Evolutionary conservation across 345 rosid genomes (phyloP).

Genomic region (Eucalyptus albens): DNA sequence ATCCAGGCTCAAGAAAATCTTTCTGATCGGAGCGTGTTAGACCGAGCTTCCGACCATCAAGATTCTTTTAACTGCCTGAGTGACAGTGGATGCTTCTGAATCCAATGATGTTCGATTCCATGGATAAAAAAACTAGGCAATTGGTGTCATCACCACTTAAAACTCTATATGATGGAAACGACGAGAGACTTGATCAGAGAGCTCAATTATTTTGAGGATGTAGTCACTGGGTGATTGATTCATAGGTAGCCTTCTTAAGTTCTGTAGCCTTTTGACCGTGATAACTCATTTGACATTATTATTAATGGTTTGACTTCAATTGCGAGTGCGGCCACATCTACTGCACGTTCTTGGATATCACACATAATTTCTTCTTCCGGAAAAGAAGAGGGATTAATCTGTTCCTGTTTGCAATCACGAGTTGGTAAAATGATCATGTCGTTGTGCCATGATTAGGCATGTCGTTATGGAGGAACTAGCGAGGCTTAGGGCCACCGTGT

Average conservation of each 20-base stretch:
- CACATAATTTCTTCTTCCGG: background rate
- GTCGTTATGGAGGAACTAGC: constrained; percentile 49
- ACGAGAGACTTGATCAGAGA: background rate
- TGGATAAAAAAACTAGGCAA: background rate
- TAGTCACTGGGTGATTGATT: background rate
- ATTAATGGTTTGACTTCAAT: background rate
- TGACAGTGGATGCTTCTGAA: background rate
- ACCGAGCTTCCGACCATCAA: background rate
- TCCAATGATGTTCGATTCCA: background rate
- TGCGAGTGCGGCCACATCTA: background rate
- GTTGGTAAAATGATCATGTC: background rate
- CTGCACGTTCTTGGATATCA: background rate
- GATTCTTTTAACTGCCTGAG: background rate
- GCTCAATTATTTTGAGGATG: background rate
- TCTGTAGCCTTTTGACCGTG: background rate
- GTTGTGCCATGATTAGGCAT: background rate
- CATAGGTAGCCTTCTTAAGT: background rate
- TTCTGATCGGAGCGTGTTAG: background rate
- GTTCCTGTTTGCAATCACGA: background rate
- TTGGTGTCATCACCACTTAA: background rate
- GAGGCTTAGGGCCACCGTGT: constrained; percentile 35
- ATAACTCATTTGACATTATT: background rate
- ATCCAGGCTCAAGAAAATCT: background rate
- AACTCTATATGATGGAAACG: background rate
- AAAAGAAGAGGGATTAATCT: background rate